These are phyloP conservation scores for Leccinum arenicola DNA, from an alignment of 768 basidiomycete genomes.

Conservation along the genomic window DNA sequence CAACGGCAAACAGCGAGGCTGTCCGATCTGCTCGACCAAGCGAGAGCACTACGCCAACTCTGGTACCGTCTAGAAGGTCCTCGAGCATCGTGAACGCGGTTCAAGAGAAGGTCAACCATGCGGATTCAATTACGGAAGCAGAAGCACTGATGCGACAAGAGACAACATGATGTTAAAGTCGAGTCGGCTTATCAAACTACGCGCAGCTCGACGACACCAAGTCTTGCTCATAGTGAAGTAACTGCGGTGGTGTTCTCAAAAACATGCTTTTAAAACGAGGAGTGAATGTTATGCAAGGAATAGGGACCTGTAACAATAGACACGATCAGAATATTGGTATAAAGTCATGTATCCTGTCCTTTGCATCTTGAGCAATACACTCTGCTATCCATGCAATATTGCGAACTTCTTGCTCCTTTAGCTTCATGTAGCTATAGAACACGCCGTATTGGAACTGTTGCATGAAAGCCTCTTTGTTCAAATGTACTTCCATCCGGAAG, in stretches of 20 bases:
- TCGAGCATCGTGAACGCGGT: slow-evolving; percentile 2
- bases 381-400: slow-evolving; percentile 95
- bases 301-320: background rate
- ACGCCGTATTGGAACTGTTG: slow-evolving; percentile 96
- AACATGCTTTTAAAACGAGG: background rate
- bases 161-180: slow-evolving; percentile 4
- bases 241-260: background rate
- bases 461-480: slow-evolving; percentile 93
- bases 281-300: slow-evolving; percentile 8
- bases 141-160: background rate
- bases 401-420: slow-evolving; percentile 89
- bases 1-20: background rate
- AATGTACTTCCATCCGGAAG: slow-evolving; percentile 88
- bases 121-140: background rate
- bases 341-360: slow-evolving; percentile 93
- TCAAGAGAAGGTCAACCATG: slow-evolving; percentile 9
- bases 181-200: background rate
- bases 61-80: slow-evolving; percentile 1
- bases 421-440: slow-evolving; percentile 88
- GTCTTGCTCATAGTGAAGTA: background rate
- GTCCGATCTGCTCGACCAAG: background rate
- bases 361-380: slow-evolving; percentile 96
- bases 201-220: background rate
- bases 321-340: slow-evolving; percentile 78
- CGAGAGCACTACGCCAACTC: slow-evolving; percentile 1